Evolutionary conservation across 2,329 filamentous ascomycete genomes (phyloP).

Genomic region (Penicillium nordicum): DNA sequence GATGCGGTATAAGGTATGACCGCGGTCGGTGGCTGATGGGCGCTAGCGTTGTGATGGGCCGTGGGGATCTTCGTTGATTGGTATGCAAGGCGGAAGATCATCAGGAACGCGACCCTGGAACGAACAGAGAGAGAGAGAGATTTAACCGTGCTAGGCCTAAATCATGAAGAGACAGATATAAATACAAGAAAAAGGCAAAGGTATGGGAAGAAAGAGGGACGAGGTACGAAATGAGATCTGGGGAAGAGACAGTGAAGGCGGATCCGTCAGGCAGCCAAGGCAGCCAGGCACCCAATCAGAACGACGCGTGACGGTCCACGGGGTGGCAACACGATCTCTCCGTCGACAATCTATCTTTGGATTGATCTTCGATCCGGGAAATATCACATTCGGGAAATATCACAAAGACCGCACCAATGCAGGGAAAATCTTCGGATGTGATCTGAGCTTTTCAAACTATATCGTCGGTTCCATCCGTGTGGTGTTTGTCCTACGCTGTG

Average conservation of each 20-base stretch:
- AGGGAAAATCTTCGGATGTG: background rate
- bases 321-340: constrained; percentile 1
- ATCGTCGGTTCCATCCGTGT: background rate
- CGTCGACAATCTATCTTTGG: background rate
- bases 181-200: background rate
- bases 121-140: background rate
- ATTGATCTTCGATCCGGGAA: background rate
- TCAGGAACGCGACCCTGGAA: constrained; percentile 7
- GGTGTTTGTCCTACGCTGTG: background rate
- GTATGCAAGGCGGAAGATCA: constrained; percentile 16
- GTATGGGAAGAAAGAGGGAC: background rate
- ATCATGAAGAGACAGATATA: background rate
- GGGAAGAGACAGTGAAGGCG: constrained; percentile 3
- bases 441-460: background rate
- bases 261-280: constrained; percentile 7
- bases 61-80: constrained; percentile 21
- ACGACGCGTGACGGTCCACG: background rate
- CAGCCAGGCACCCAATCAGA: constrained; percentile 10
- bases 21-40: constrained; percentile 14
- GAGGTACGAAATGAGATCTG: constrained; percentile 4
- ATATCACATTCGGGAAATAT: background rate
- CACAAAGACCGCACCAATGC: background rate
- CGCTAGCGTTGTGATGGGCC: constrained; percentile 12
- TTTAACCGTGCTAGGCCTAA: background rate
- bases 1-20: constrained; percentile 15